phyloP scores from a whole-genome alignment of 2,329 filamentous ascomycete species.

The Curvularia spicifera region DNA sequence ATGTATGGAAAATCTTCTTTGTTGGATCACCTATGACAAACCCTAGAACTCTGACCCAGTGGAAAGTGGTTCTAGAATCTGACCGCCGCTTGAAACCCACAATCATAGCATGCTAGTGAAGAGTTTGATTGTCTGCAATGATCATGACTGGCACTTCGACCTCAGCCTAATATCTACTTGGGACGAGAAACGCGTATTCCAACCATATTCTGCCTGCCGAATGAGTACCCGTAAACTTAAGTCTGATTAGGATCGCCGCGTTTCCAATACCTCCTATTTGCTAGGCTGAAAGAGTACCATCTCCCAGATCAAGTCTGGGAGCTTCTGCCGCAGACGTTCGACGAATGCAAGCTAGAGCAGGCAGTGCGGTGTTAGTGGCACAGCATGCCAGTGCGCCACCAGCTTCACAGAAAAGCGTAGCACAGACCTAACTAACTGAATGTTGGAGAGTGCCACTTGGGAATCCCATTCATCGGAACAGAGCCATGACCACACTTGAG shows the following conservation, averaged over 20 bases:
- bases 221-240: neutral
- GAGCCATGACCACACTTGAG: neutral
- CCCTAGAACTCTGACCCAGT: too few species aligned
- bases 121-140: neutral
- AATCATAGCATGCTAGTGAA: neutral
- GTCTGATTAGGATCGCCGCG: neutral
- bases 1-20: neutral
- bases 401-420: constrained; percentile 4
- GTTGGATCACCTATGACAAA: neutral
- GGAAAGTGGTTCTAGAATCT: neutral
- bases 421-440: constrained; percentile 6
- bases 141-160: neutral
- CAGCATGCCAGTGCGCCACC: constrained; percentile 12
- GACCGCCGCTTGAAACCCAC: neutral
- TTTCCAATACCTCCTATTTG: neutral
- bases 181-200: neutral
- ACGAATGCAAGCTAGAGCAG: constrained; percentile 9
- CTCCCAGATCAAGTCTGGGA: constrained; percentile 13
- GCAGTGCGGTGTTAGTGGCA: constrained; percentile 5
- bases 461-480: constrained; percentile 1
- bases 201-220: neutral
- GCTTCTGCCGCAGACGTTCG: neutral
- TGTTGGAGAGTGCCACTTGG: constrained; percentile 4
- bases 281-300: constrained; percentile 2
- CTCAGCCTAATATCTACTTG: neutral